These are phyloP conservation scores for Phytophthora tubulina DNA, from an alignment of 352 stramenopile genomes.

Conservation along the genomic window DNA sequence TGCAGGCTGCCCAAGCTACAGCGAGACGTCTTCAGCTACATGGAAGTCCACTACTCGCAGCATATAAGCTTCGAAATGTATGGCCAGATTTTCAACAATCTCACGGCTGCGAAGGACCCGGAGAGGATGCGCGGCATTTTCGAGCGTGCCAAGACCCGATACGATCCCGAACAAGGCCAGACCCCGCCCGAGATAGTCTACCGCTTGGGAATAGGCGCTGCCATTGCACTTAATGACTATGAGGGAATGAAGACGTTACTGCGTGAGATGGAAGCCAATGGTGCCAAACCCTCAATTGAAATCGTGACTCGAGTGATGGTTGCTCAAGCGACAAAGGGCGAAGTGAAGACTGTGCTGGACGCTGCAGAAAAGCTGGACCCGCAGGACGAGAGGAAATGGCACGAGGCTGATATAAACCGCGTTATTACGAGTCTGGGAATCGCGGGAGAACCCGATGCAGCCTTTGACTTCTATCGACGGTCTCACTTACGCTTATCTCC, in stretches of 20 bases:
- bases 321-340: constrained; percentile 44
- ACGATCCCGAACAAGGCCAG: constrained; percentile 33
- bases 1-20: constrained; percentile 42
- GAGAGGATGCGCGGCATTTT: constrained; percentile 44
- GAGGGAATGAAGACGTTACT: constrained; percentile 39
- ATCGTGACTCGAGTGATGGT: constrained; percentile 57
- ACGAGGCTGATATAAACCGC: constrained; percentile 57
- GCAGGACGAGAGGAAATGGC: constrained; percentile 46
- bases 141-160: constrained; percentile 39
- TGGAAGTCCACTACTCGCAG: constrained; percentile 45
- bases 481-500: constrained; percentile 53
- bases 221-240: constrained; percentile 50
- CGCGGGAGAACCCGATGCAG: constrained; percentile 43
- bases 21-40: constrained; percentile 50
- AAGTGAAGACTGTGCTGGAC: constrained; percentile 49
- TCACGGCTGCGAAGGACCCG: constrained; percentile 31
- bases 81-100: constrained; percentile 54
- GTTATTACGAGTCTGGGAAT: constrained; percentile 61
- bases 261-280: constrained; percentile 46
- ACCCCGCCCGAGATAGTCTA: constrained; percentile 65
- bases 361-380: constrained; percentile 43
- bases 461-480: constrained; percentile 73
- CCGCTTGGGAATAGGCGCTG: constrained; percentile 60
- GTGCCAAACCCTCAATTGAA: constrained; percentile 49
- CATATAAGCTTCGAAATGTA: constrained; percentile 52